Evolutionary conservation across 768 basidiomycete genomes (phyloP).

Genomic region (Lactarius psammicola): DNA sequence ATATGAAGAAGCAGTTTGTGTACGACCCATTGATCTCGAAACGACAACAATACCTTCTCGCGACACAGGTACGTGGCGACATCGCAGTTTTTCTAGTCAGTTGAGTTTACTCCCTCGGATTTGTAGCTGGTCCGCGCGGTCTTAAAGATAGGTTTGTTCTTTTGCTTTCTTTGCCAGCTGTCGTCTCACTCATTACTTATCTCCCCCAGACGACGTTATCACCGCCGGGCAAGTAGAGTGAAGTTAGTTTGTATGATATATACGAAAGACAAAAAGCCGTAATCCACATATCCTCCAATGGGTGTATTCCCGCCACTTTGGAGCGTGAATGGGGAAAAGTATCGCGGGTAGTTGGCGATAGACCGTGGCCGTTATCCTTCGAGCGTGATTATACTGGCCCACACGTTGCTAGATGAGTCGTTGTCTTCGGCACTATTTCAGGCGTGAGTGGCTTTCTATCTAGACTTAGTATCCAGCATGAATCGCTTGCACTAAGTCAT

Average conservation of each 20-base stretch:
- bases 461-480: no score
- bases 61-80: slow-evolving; percentile 71
- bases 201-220: slow-evolving; percentile 69
- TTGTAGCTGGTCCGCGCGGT: slow-evolving; percentile 77
- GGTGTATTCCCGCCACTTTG: neutral
- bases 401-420: no score
- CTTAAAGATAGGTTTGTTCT: slow-evolving; percentile 73
- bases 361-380: neutral
- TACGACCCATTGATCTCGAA: slow-evolving; percentile 98
- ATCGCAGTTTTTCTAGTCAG: slow-evolving; percentile 6
- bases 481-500: no score
- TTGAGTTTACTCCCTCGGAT: slow-evolving; percentile 12
- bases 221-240: slow-evolving; percentile 68
- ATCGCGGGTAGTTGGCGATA: neutral
- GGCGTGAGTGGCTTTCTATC: no score
- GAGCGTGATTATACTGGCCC: neutral
- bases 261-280: slow-evolving; percentile 8
- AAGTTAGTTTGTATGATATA: slow-evolving; percentile 24
- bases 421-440: neutral
- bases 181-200: slow-evolving; percentile 4
- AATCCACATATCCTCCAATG: slow-evolving; percentile 18
- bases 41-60: slow-evolving; percentile 92
- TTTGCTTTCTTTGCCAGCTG: slow-evolving; percentile 9
- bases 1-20: slow-evolving; percentile 97
- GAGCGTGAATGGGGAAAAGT: neutral